Evolutionary conservation across 371 early-diverging fungal species (phyloP).

Genomic region (Nematocida sp.): DNA sequence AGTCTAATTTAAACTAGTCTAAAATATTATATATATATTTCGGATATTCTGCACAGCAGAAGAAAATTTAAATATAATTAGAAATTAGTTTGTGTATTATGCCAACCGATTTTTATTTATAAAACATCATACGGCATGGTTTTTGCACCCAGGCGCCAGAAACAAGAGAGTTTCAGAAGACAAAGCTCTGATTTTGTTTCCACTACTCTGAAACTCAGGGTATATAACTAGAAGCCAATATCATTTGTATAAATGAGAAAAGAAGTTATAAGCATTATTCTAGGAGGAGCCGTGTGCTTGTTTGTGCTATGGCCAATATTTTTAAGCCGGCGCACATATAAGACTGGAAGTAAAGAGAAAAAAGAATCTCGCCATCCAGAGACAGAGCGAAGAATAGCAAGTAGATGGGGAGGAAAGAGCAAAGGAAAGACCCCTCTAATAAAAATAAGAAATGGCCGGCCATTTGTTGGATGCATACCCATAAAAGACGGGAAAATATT

Average conservation of each 20-base stretch:
- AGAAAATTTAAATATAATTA: too few relatives aligned
- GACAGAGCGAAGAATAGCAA: background rate
- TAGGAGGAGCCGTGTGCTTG: constrained; percentile 19
- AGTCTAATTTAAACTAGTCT: too few relatives aligned
- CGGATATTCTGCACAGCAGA: too few relatives aligned
- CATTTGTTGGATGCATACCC: constrained; percentile 53
- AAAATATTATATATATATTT: too few relatives aligned
- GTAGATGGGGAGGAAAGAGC: background rate
- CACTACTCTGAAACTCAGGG: too few relatives aligned
- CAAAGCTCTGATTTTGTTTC: too few relatives aligned
- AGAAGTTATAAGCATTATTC: constrained; percentile 19
- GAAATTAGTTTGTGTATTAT: too few relatives aligned
- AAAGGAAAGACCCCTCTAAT: background rate
- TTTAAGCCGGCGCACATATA: background rate
- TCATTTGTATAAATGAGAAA: constrained; percentile 5
- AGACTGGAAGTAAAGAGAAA: background rate
- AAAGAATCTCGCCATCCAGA: background rate
- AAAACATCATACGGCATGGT: too few relatives aligned
- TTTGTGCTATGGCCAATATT: constrained; percentile 59
- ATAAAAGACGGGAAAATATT: constrained; percentile 45
- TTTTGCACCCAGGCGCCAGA: too few relatives aligned
- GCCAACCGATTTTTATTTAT: too few relatives aligned
- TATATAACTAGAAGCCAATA: too few relatives aligned
- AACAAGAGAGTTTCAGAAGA: too few relatives aligned
- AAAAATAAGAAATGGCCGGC: constrained; percentile 17